phyloP scores from a whole-genome alignment of 352 stramenopile species.

The Peronospora farinosa region DNA sequence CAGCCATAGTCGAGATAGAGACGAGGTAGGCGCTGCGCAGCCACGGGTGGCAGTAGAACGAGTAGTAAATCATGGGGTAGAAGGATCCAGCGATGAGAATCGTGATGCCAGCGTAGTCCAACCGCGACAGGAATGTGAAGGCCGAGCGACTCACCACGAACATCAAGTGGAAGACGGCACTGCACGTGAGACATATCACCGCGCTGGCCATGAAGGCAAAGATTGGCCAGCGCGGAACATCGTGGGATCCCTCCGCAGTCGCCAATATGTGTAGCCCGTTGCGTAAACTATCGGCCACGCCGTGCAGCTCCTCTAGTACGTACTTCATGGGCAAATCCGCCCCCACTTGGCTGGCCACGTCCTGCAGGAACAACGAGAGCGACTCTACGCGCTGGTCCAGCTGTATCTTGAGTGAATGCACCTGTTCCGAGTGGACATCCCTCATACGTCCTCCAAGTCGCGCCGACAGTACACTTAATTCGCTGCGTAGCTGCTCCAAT shows the following conservation, averaged over 20 bases:
- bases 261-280: conserved; percentile 76
- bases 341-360: conserved; percentile 62
- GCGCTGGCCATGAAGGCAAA: conserved; percentile 81
- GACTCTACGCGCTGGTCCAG: conserved; percentile 53
- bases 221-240: conserved; percentile 80
- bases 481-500: conserved; percentile 56
- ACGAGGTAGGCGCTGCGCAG: conserved; percentile 56
- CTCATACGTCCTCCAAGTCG: conserved; percentile 38
- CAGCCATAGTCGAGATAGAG: conserved; percentile 60
- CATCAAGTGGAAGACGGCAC: conserved; percentile 76
- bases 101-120: conserved; percentile 84
- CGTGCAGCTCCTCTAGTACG: conserved; percentile 66
- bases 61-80: conserved; percentile 87
- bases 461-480: conserved; percentile 52
- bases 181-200: conserved; percentile 79
- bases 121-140: conserved; percentile 70
- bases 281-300: conserved; percentile 66
- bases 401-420: conserved; percentile 49
- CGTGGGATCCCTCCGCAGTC: conserved; percentile 48
- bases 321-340: conserved; percentile 72
- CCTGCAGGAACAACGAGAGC: conserved; percentile 65
- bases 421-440: conserved; percentile 46
- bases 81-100: conserved; percentile 83
- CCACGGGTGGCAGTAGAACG: conserved; percentile 81
- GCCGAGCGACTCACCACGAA: conserved; percentile 71